phyloP scores from a whole-genome alignment of 495 filamentous ascomycete genomes.

The Penicillium robsamsonii region DNA sequence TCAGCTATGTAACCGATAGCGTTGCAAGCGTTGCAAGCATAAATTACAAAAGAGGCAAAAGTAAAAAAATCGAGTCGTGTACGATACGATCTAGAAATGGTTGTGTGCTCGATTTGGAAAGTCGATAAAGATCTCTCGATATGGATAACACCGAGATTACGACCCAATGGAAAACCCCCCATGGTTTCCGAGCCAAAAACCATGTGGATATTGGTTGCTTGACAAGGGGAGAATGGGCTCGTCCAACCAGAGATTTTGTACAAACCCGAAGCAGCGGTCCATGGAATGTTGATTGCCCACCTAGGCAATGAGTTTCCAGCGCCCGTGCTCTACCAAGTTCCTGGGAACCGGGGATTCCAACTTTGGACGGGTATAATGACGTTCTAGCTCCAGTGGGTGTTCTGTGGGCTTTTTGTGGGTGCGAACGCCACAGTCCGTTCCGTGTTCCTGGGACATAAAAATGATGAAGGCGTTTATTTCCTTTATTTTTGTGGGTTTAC shows the following conservation, averaged over 20 bases:
- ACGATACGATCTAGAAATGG: neutral
- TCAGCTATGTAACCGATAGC: neutral
- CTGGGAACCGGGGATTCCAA: conserved; percentile 19
- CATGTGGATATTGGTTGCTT: neutral
- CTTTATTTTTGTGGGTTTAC: neutral
- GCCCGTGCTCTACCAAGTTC: conserved; percentile 22
- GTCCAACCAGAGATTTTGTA: neutral
- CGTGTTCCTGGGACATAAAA: neutral
- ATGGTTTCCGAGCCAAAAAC: neutral
- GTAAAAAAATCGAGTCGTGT: neutral
- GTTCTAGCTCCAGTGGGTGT: no score
- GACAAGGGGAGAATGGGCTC: neutral
- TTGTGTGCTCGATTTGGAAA: neutral
- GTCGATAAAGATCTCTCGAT: neutral
- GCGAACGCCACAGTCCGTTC: neutral
- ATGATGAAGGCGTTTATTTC: neutral
- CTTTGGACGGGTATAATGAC: no score
- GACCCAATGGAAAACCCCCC: neutral
- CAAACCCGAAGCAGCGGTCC: conserved; percentile 8
- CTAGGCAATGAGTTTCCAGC: neutral
- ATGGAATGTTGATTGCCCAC: neutral
- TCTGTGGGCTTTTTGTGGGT: neutral
- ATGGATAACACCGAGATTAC: neutral
- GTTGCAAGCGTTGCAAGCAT: neutral
- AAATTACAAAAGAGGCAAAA: neutral